Conservation (phyloP, 768 basidiomycete species). For the Exidia glandulosa region DNA sequence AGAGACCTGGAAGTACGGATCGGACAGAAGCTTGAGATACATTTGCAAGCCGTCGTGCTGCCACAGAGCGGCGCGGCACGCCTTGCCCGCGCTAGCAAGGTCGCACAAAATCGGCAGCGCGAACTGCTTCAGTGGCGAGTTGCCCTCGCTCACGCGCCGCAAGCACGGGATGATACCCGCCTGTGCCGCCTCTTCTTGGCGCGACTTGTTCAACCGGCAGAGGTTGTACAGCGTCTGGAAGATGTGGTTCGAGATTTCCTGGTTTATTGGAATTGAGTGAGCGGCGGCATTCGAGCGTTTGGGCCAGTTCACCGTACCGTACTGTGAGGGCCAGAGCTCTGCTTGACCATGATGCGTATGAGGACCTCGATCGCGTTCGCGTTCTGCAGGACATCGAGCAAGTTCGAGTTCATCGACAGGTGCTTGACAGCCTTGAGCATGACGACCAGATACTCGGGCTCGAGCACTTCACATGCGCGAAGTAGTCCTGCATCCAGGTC, state of each 20-base stretch:
- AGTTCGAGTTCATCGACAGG: constrained; percentile 81
- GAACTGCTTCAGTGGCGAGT: constrained; percentile 92
- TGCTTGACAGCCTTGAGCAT: constrained; percentile 95
- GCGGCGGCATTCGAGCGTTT: background rate
- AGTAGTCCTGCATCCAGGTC: constrained; percentile 74
- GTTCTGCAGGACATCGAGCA: constrained; percentile 90
- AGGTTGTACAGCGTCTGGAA: constrained; percentile 98
- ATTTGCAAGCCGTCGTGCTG: constrained; percentile 81
- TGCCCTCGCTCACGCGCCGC: constrained; percentile 76
- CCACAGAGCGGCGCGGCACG: constrained; percentile 81
- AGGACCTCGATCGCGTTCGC: constrained; percentile 90
- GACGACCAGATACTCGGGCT: constrained; percentile 77
- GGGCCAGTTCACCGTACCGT: constrained; percentile 36
- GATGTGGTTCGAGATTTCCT: constrained; percentile 97
- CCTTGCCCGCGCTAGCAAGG: constrained; percentile 89
- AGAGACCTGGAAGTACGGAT: constrained; percentile 87
- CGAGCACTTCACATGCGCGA: constrained; percentile 75
- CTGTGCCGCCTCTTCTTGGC: constrained; percentile 95
- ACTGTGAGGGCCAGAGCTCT: constrained; percentile 64
- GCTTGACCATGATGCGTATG: constrained; percentile 73
- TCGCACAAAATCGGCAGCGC: constrained; percentile 95
- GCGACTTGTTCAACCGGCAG: constrained; percentile 83
- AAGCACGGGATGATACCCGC: constrained; percentile 90
- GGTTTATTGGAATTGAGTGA: too few species aligned
- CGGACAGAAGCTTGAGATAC: constrained; percentile 68